Percentiles rank a stretch among this genome's conserved stretches.
Evolutionary conservation across 2,329 filamentous ascomycete genomes (phyloP).

Genomic region (Neonectria punicea): DNA sequence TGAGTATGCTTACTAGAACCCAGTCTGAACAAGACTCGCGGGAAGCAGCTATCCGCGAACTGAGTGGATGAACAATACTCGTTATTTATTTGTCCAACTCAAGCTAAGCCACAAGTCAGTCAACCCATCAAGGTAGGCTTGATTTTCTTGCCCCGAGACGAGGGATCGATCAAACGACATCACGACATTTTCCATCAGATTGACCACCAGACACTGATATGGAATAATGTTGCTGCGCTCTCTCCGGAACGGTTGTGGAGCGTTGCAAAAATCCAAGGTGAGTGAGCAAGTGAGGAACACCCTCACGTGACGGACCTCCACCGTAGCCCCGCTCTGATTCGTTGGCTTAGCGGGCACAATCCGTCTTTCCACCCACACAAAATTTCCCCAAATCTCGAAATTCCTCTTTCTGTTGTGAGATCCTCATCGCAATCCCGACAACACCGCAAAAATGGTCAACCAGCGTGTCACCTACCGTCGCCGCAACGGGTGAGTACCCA

Average conservation of each 20-base stretch:
- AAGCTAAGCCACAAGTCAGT: background rate
- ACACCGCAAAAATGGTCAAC: constrained; percentile 66
- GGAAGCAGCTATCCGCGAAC: background rate
- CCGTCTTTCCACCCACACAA: constrained; percentile 53
- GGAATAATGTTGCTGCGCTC: constrained; percentile 18
- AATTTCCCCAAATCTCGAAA: constrained; percentile 57
- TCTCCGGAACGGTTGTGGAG: constrained; percentile 10
- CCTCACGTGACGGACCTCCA: constrained; percentile 35
- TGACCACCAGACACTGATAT: background rate
- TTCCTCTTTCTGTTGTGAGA: constrained; percentile 50
- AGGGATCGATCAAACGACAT: background rate
- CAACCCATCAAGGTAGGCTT: background rate
- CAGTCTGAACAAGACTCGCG: background rate
- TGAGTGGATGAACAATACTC: background rate
- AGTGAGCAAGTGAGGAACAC: background rate
- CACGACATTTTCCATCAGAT: too few species aligned
- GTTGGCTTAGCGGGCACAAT: constrained; percentile 52
- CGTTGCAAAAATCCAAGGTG: constrained; percentile 3
- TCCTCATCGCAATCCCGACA: constrained; percentile 51
- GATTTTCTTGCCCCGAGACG: background rate
- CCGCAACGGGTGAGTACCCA: constrained; percentile 77
- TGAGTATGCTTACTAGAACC: background rate
- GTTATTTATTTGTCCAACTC: background rate
- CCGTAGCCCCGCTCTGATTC: constrained; percentile 46
- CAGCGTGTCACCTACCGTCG: constrained; percentile 76